Evolutionary conservation across 2,329 filamentous ascomycete species (phyloP).

Genomic region (Gnomoniopsis sp.): DNA sequence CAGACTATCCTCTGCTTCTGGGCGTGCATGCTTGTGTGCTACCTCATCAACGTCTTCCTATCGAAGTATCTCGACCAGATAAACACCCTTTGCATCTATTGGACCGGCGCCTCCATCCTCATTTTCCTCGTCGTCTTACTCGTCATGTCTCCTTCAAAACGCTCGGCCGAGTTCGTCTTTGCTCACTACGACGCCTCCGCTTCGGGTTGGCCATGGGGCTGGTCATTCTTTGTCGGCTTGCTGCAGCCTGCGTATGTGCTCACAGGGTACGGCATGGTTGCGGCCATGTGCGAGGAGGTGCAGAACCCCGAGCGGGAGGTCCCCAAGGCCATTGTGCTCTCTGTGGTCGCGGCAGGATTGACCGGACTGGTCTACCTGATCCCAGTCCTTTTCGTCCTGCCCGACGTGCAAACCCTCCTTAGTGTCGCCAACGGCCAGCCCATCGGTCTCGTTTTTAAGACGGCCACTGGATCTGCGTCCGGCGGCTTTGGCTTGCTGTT

Average conservation of each 20-base stretch:
- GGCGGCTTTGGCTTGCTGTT: constrained; percentile 76
- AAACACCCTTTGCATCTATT: constrained; percentile 71
- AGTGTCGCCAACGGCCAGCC: constrained; percentile 69
- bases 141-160: constrained; percentile 54
- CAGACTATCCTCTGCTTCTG: constrained; percentile 71
- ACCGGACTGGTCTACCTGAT: constrained; percentile 68
- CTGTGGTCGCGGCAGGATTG: constrained; percentile 62
- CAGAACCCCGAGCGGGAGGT: constrained; percentile 66
- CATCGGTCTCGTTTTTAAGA: constrained; percentile 73
- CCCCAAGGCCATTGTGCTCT: constrained; percentile 67
- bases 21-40: constrained; percentile 65
- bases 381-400: constrained; percentile 72
- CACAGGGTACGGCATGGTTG: constrained; percentile 68
- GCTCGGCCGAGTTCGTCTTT: constrained; percentile 64
- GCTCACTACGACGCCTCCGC: constrained; percentile 62
- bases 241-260: constrained; percentile 62
- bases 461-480: constrained; percentile 66
- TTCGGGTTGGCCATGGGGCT: constrained; percentile 65
- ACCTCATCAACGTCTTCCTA: constrained; percentile 62
- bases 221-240: constrained; percentile 70
- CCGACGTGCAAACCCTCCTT: constrained; percentile 62
- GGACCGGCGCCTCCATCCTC: constrained; percentile 63
- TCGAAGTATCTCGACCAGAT: constrained; percentile 60
- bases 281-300: constrained; percentile 70
- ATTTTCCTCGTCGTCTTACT: constrained; percentile 49